phyloP scores from a whole-genome alignment of 345 rosid genomes.

The Cardamine resedifolia region DNA sequence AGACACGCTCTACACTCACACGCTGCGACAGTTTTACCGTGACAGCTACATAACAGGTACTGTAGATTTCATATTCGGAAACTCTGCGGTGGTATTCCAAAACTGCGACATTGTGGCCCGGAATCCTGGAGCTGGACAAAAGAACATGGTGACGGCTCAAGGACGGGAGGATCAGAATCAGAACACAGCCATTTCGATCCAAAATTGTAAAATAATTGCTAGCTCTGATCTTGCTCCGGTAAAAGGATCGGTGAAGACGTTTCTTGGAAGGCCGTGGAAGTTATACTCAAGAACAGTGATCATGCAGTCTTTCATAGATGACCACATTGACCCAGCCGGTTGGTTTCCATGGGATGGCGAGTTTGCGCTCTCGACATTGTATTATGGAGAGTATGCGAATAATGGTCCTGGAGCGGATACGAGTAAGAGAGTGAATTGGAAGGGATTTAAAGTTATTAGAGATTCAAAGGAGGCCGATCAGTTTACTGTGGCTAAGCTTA shows the following conservation, averaged over 20 bases:
- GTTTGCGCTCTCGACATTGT: conserved; percentile 65
- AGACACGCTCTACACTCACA: conserved; percentile 73
- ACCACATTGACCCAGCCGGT: conserved; percentile 69
- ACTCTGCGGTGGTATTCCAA: conserved; percentile 72
- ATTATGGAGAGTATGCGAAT: conserved; percentile 76
- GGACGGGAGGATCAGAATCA: conserved; percentile 67
- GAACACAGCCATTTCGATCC: conserved; percentile 79
- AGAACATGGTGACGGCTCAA: conserved; percentile 81
- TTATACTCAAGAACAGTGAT: conserved; percentile 60
- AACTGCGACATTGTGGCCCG: conserved; percentile 63
- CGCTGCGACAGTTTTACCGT: conserved; percentile 70
- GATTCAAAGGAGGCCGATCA: conserved; percentile 54
- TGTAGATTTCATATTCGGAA: conserved; percentile 75
- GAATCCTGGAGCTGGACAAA: conserved; percentile 56
- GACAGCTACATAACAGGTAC: conserved; percentile 70
- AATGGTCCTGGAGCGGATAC: conserved; percentile 69
- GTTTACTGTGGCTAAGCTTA: conserved; percentile 74
- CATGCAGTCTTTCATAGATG: conserved; percentile 64
- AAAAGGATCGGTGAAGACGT: conserved; percentile 49
- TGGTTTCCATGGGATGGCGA: conserved; percentile 76
- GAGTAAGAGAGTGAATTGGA: conserved; percentile 66
- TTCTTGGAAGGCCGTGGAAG: conserved; percentile 92
- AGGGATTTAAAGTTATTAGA: conserved; percentile 57
- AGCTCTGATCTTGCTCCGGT: conserved; percentile 54
- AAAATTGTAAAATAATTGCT: conserved; percentile 57